phyloP scores from a whole-genome alignment of 164 flowering plant species.

The Chimonanthus praecox region DNA sequence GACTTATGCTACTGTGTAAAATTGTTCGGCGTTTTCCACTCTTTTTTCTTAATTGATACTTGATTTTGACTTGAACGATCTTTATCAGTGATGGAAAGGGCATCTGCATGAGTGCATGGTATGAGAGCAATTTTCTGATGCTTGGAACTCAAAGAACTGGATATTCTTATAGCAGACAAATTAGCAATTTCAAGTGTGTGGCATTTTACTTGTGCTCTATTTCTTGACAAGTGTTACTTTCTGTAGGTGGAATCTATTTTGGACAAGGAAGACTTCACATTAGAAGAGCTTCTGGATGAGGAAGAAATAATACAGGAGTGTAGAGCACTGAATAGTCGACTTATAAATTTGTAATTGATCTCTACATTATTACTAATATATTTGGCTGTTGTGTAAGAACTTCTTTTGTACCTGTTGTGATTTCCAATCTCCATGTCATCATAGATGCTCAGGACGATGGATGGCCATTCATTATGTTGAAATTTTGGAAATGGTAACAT shows the following conservation, averaged over 20 bases:
- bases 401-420: background rate
- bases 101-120: background rate
- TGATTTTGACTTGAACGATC: background rate
- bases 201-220: background rate
- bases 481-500: no score
- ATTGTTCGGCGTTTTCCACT: no score
- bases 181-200: background rate
- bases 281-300: slow-evolving; percentile 96
- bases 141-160: background rate
- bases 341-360: slow-evolving; percentile 73
- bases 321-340: slow-evolving; percentile 93
- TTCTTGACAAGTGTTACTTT: background rate
- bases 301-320: slow-evolving; percentile 99
- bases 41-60: no score
- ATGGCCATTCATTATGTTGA: background rate
- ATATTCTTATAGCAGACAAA: background rate
- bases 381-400: background rate
- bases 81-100: background rate
- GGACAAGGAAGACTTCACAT: slow-evolving; percentile 83
- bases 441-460: background rate
- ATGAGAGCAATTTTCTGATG: background rate
- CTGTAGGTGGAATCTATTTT: slow-evolving; percentile 78
- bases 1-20: no score
- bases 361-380: background rate
- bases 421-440: background rate